Base-by-base conservation (phyloP, 2,329 filamentous ascomycete genomes). In the Pseudomassariella vexata region DNA sequence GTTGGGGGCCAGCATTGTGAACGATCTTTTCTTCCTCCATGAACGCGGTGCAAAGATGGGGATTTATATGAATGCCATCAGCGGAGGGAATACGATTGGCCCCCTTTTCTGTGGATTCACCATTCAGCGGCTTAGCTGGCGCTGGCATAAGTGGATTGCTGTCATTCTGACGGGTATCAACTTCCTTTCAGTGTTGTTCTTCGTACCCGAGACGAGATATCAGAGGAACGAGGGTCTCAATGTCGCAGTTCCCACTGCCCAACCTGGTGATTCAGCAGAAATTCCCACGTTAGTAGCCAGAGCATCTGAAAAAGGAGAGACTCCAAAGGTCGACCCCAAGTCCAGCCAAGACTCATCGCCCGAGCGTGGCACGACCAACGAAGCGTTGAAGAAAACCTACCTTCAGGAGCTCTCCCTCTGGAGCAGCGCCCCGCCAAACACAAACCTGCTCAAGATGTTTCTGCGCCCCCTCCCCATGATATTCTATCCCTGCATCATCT, bases 1-100 rank as follows among this genome's bases (percentile, higher is more conserved):
- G 8, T 38, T 67, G 7, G 62, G 58, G 14, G 61, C 60, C 5
- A 53, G 47, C 35, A 50, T 48, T 3, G 47, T 53, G 34, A 51
- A 48, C 28, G 52, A 57, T 22, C 26, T 57, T 7, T 57, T 48
- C 32, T 57, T 56, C 24, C 35, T 55, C n/a, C 53, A 57, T 29
- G 50, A 56, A 35, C 45, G 53, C 9, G 53, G 53, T 9, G 42
- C 46, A 24, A 47, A 45, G 36, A 54, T 54, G 46, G 50, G 50
- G 18, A 14, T 53, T 19, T 57, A 56, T 36, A 53, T 51, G 44
- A 50, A 46, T 34, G 46, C 48, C 35, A 50, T 57, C 23, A 28
- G 42, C 1, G 53, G 50, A 3, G 52, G 53, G 9, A 55, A 55
- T 40, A 48, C 45, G 3, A 29, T 55, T 24, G 52, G 51, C 4